phyloP scores from a whole-genome alignment of 768 basidiomycete genomes.

The Termitomyces eurrhizus region DNA sequence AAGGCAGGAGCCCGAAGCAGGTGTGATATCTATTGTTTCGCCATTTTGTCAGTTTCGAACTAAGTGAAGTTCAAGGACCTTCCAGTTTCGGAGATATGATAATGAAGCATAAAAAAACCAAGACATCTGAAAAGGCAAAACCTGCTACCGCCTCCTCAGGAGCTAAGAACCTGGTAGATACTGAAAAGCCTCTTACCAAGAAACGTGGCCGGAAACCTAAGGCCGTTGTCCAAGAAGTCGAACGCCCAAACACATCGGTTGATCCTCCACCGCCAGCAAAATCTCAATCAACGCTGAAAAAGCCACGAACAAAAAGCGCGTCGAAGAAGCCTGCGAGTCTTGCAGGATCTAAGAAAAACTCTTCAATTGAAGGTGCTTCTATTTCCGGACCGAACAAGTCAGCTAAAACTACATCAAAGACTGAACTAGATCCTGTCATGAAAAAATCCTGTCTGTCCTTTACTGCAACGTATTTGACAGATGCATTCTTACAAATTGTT shows the following conservation, averaged over 20 bases:
- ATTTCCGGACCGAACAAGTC: not conserved
- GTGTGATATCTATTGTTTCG: constrained; percentile 1
- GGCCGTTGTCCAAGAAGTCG: not conserved
- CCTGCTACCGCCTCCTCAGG: not conserved
- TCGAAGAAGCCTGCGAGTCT: not conserved
- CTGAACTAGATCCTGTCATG: not conserved
- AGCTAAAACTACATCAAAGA: not conserved
- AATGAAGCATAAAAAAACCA: not conserved
- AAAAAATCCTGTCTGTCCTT: constrained; percentile 1
- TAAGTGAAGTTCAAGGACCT: not conserved
- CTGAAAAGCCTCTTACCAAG: constrained; percentile 10
- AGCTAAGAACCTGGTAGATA: not conserved
- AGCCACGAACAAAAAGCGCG: not conserved
- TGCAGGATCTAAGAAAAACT: not conserved
- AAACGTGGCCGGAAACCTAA: constrained; percentile 16
- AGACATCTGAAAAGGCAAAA: not conserved
- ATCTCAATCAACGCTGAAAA: constrained; percentile 1
- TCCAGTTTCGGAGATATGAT: not conserved
- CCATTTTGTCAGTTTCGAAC: not conserved
- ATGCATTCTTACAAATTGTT: not conserved
- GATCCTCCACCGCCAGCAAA: not conserved
- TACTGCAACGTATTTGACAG: not conserved
- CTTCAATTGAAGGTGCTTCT: not conserved
- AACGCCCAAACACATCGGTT: not conserved
- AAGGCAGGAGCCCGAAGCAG: constrained; percentile 7